Base-by-base conservation (phyloP, 805 yeast species). In the Pichia kluyveri region DNA sequence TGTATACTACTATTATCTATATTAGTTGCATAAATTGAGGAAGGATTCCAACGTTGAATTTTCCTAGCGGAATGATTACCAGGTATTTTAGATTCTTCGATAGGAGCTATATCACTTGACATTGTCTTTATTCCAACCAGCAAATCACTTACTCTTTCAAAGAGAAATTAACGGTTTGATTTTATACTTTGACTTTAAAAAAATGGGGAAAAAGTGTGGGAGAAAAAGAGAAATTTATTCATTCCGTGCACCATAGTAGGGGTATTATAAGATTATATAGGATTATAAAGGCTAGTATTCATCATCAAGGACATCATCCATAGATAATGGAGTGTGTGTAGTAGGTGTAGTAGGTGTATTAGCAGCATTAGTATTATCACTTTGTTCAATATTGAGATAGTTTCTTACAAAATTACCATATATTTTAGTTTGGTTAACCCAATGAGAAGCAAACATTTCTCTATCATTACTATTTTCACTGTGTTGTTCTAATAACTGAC, bases 61-160 rank as follows among this genome's bases (percentile, higher is more conserved):
- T 72, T 76, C 54, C 83, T 69, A 1, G 82, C 82, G 51, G 77
- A 74, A 53, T 77, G 74, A 56, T 78, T 77, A 0, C 81, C 80
- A 2, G 72, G 69, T 5, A 65, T 51, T 46, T 62, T 65, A 3
- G 76, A 76, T 18, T 72, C 70, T 44, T 71, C 74, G 11, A 72
- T 66, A 28, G 56, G 63, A 36, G 68, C 62, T 62, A 41, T 46
- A 31, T 52, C 50, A 19, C 23, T 34, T 8, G 19, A 9, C 8
- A 27, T 19, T 23, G 26, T n/a, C n/a, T n/a, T n/a, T n/a, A n/a
- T n/a, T n/a, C n/a, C n/a, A n/a, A n/a, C n/a, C n/a, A n/a, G n/a
- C n/a, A 36, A 28, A 7, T 7, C 31, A 31, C 42, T 34, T 42
- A 8, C 26, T 38, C 12, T 19, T 38, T 9, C 15, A 18, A 9